Evolutionary conservation across 208 protist genomes (phyloP), one percentile per base, ranked within the genome.

Genomic region (Tritrichomonas musculus): DNA sequence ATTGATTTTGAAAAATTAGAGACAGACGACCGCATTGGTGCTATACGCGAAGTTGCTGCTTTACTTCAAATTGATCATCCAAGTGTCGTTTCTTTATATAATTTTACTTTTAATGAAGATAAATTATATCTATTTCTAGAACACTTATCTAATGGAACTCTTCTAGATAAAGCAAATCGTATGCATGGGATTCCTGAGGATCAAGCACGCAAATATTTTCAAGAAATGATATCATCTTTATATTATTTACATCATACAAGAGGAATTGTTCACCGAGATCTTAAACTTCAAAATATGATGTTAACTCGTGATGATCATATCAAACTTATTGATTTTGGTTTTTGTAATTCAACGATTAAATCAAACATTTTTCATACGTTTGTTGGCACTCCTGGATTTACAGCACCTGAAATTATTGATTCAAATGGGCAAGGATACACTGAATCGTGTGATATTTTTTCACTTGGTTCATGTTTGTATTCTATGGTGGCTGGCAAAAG

Each of bases 361-460:
- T 39, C 41, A 8, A 82, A 39, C 33, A 47, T 39, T 27, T 82
- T 82, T 25, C 33, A 82, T 30, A 47, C 73, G 44, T 82, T 82
- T 27, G 73, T 82, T 27, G 73, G 73, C 4, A 82, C 73, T 82
- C 73, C 73, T 0, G 73, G 73, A 82, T 82, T 82, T 30, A 82
- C 73, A 50, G 73, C 73, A 30, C 73, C 73, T n/a, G 73, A 82
- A 82, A 39, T 82, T 41, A 39, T 82, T 50, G 69, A 75, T 75
- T 14, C 20, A 30, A 39, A 47, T 82, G 41, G 27, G 4, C n/a
- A 82, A 11, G 73, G 41, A 50, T 47, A 82, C 27, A 50, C 73
- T 30, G 53, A 60, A 60, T 22, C 11, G 5, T 82, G 73, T 39
- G 73, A 82, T 50, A 82, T 82, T 50, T 82, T 82, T 41, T 47